These are phyloP conservation scores for Fusarium guadeloupense DNA, from an alignment of 2,329 filamentous ascomycete species.

Conservation along the genomic window DNA sequence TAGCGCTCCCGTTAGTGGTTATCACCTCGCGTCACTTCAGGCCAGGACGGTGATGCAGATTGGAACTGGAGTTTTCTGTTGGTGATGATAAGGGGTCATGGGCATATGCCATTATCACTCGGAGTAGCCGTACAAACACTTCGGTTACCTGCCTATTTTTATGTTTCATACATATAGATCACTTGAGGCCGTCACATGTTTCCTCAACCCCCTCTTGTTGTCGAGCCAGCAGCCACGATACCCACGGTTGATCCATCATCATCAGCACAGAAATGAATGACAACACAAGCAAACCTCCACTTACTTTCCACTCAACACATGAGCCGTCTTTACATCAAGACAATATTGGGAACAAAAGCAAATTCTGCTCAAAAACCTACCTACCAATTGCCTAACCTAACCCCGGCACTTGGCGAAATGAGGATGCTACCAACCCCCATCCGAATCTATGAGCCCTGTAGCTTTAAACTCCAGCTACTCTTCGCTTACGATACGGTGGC, in stretches of 20 bases:
- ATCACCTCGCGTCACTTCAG: slow-evolving; percentile 35
- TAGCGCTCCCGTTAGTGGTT: slow-evolving; percentile 36
- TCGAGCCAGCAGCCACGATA: slow-evolving; percentile 30
- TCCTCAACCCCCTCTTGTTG: slow-evolving; percentile 14
- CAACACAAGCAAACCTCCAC: slow-evolving; percentile 20
- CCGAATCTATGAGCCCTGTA: slow-evolving; percentile 21
- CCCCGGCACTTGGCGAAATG: slow-evolving; percentile 38
- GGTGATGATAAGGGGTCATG: slow-evolving; percentile 14
- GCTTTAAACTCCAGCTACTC: slow-evolving; percentile 3
- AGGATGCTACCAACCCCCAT: slow-evolving; percentile 35
- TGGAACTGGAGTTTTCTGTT: slow-evolving; percentile 21
- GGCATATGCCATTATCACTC: not conserved
- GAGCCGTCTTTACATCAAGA: slow-evolving; percentile 8
- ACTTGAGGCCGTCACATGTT: not conserved
- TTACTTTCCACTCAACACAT: not conserved
- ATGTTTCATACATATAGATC: not conserved
- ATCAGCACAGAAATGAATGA: too few species aligned
- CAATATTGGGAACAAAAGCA: slow-evolving; percentile 24
- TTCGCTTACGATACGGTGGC: slow-evolving; percentile 17
- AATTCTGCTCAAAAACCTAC: slow-evolving; percentile 12
- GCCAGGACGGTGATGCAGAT: slow-evolving; percentile 36
- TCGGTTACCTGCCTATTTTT: too few species aligned
- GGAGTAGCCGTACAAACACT: not conserved
- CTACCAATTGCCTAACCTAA: slow-evolving; percentile 23
- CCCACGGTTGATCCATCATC: too few species aligned